Base-by-base conservation (phyloP, 1,139 yeast genomes). In the Diutina neorugosa region DNA sequence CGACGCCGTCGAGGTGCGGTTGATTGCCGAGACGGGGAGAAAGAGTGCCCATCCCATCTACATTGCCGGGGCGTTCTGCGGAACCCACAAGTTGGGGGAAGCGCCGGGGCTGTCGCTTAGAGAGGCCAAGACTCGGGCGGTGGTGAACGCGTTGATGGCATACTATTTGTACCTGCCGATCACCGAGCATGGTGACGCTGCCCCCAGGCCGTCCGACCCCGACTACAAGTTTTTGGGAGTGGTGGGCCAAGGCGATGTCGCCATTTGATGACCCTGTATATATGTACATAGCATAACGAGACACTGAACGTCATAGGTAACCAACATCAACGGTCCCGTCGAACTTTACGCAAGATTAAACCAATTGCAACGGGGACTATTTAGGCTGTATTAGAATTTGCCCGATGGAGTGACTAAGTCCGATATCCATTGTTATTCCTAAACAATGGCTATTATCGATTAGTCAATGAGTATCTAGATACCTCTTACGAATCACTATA, bases 1-100 rank as follows among this genome's bases (percentile, higher is more conserved):
- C 54, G 78, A 80, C 37, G 97, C 97, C 23, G 76, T 86, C 6
- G 82, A 71, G 57, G 65, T 91, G 44, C 82, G 96, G 65, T 77
- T 94, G 56, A 73, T 93, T 56, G 93, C 96, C 34, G 99, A 93
- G 69, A 86, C 96, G 31, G 99, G 99, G 66, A 80, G 98, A 68
- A 73, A 76, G 62, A 82, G 96, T 3, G 80, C 81, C 55, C 82
- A 88, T 54, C 96, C 98, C 25, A 84, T 90, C 49, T 93, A 80
- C 62, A 87, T 91, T 18, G 96, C 93, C 41, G 98, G 97, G 53
- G 95, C 89, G 1, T 93, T 90, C 67, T 77, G 85, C 55, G 98
- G 97, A 41, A 75, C 76, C 21, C 82, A 82, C 57, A 85, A 89
- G 68, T 74, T 93, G 55, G 97, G 98, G 53, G 98, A 93, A 69